A percentile compares a stretch with the other conserved stretches of the same genome.
Evolutionary conservation across 495 filamentous ascomycete species (phyloP).

Genomic region (Penicillium steckii): DNA sequence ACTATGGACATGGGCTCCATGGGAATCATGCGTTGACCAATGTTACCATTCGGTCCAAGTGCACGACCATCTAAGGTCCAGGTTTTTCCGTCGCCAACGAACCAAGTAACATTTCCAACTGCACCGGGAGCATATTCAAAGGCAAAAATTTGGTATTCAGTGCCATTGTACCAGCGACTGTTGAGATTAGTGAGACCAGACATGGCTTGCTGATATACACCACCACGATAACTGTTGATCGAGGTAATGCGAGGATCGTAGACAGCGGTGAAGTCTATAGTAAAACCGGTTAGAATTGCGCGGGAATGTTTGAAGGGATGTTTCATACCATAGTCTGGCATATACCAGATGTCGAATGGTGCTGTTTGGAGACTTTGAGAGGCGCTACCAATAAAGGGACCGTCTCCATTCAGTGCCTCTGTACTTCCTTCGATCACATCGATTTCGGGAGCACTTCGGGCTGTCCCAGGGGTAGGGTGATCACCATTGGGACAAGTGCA

Average conservation of each 20-base stretch:
- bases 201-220: constrained; percentile 70
- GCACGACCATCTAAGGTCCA: constrained; percentile 67
- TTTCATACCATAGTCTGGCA: constrained; percentile 61
- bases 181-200: constrained; percentile 72
- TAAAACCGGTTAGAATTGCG: constrained; percentile 1
- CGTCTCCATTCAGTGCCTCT: constrained; percentile 47
- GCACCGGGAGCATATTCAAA: constrained; percentile 71
- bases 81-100: constrained; percentile 61
- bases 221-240: constrained; percentile 67
- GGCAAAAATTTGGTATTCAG: constrained; percentile 67
- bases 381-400: constrained; percentile 54
- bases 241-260: constrained; percentile 58
- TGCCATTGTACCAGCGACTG: constrained; percentile 74
- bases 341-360: constrained; percentile 75
- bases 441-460: constrained; percentile 73
- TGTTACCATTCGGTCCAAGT: constrained; percentile 70
- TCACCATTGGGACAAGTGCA: constrained; percentile 66
- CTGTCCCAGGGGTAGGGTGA: constrained; percentile 68
- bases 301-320: not conserved
- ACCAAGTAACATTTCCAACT: constrained; percentile 63
- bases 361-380: constrained; percentile 75
- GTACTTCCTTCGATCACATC: constrained; percentile 74
- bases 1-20: constrained; percentile 69
- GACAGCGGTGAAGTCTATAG: constrained; percentile 57
- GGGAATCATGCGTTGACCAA: constrained; percentile 67